Base-by-base conservation (phyloP, 192 early-diverging fungal species). In the Coemansia sp. region DNA sequence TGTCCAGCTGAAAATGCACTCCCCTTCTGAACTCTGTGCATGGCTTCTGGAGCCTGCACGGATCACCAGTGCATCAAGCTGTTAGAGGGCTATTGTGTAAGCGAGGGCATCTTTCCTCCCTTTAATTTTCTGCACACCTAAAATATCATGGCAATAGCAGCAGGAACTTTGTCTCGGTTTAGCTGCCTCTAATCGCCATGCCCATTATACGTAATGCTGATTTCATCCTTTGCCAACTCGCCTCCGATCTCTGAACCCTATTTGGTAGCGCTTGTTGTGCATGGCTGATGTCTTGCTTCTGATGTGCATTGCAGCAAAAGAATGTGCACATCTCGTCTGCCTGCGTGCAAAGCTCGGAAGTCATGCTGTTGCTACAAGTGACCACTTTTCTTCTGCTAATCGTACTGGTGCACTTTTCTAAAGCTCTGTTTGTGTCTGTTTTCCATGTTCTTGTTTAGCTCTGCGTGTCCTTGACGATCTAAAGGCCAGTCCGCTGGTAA, bases 401-500 rank as follows among this genome's bases (percentile, higher is more conserved):
- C 1, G 20, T 3, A 18, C 18, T 21, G 1, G 16, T 18, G 16
- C 5, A 2, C 20, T 4, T 18, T 46, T 46, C 16, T 40, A 4
- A 40, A 40, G 16, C 16, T 2, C 39, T 15, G 2, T 15, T 1
- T 40, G 39, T 40, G 39, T 40, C 39, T 40, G 39, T 15, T 40
- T 59, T 28, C 58, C 30, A 7, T 64, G 58, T 3, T 42, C 40
- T 51, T 51, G 25, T 51, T 23, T 82, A 77, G 80, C 80, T 20
- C 75, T 68, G 63, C 74, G 75, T 40, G 80, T 82, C 53, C 63
- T 82, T 26, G 68, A 72, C 21, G 80, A 82, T 33, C 69, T 82
- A 35, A 34, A 66, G 53, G n/a, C 64, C 29, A 82, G 80, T 67
- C 58, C 33, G 16, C 64, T 82, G 51, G 75, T 74, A 52, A 74